Evolutionary conservation across 2,329 filamentous ascomycete genomes (phyloP).

Genomic region (Colletotrichum sp.): DNA sequence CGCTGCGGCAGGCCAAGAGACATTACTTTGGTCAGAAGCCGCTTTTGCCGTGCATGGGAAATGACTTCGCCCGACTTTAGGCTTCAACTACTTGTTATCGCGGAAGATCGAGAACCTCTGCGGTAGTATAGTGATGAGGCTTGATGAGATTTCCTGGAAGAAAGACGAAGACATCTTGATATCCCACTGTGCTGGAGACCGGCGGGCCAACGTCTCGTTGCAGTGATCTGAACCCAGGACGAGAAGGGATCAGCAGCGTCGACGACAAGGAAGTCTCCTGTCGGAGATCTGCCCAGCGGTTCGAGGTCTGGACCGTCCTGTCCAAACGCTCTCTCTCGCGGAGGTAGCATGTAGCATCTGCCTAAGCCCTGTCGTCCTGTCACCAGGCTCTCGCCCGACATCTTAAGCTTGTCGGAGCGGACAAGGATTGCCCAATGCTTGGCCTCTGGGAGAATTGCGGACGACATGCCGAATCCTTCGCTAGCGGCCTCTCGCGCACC

Average conservation of each 20-base stretch:
- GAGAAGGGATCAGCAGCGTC: not conserved
- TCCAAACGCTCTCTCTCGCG: not conserved
- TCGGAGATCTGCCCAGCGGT: not conserved
- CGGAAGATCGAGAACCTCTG: not conserved
- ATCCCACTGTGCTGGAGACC: not conserved
- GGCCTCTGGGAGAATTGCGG: not conserved
- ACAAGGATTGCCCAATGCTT: not conserved
- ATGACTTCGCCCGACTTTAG: constrained; percentile 1
- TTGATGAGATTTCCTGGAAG: not conserved
- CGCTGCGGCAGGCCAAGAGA: not conserved
- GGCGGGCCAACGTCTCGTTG: not conserved
- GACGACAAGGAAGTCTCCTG: not conserved
- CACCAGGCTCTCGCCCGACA: not conserved
- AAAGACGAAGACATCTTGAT: not conserved
- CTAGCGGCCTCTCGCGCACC: not conserved
- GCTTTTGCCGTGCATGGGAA: constrained; percentile 1
- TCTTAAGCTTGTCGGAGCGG: not conserved
- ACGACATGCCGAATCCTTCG: not conserved
- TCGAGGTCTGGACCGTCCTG: not conserved
- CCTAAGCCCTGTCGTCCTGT: not conserved
- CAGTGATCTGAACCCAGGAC: not conserved
- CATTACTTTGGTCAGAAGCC: not conserved
- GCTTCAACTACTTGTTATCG: not conserved
- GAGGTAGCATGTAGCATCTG: not conserved
- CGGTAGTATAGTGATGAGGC: not conserved